Evolutionary conservation across 768 basidiomycete genomes (phyloP), one percentile per base, ranked within the genome.

Genomic region (Kwoniella sp.): DNA sequence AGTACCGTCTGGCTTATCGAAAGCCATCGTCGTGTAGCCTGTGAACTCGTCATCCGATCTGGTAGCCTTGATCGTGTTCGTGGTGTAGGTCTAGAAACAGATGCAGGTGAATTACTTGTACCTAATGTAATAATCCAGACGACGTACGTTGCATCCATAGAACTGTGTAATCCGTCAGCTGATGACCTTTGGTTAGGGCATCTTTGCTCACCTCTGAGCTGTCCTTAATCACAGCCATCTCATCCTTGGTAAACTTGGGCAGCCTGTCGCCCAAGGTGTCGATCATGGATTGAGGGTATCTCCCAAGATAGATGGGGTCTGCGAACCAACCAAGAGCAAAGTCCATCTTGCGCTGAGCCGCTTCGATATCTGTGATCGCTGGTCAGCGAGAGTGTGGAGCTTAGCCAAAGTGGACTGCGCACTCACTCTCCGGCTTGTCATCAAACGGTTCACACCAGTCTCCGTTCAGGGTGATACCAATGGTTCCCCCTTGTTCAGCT

Each of bases 401-500:
- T 5, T 5, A 37, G 13, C 34, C 13, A 17, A 22, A 66, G 48
- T 23, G 11, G n/a, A n/a, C n/a, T n/a, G n/a, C 48, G 26, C 38
- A 81, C 87, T 70, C 74, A 90, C 90, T 90, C 73, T 87, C 86
- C 11, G 85, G 86, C 45, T 78, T 83, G 67, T 89, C 85, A 69
- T 90, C 88, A 66, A 87, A 90, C 8, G 90, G 89, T 77, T 88
- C 86, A 31, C 85, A 83, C 88, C 87, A 90, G 76, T 89, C 88
- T 12, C 89, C 87, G 70, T 90, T 90, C 51, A 90, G 82, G 0
- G 90, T 90, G 73, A 91, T 90, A n/a, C 89, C 89, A 70, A 91
- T 89, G 68, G 84, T 81, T 25, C 89, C 90, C 11, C 84, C 82
- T 76, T 90, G 89, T 1, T 66, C 78, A 2, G 83, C 69, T 80